Base-by-base conservation (phyloP, 1,139 yeast species). In the Magnusiomyces tetraspermus region DNA sequence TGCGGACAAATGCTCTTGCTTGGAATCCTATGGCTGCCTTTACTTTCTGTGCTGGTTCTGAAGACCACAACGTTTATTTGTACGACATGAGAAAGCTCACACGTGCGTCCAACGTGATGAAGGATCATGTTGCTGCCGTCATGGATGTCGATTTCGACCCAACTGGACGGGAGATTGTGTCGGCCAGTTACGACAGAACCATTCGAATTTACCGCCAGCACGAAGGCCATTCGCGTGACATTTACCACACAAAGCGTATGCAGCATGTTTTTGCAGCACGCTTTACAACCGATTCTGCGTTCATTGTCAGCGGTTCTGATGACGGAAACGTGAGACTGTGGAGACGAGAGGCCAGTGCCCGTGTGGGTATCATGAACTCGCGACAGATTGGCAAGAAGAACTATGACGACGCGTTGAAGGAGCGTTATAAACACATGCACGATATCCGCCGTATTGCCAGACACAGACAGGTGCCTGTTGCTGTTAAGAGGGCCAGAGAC, bases 21-120 rank as follows among this genome's bases (percentile, higher is more conserved):
- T 94, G 97, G 97, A 92, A 94, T 69, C 99, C 99, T 3, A 87
- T 92, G 85, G 97, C 92, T 69, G 96, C 98, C 1, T 92, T 81
- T 71, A 82, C 85, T 64, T 90, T 94, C 71, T 97, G 92, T 21
- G 80, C 87, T 50, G 98, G 89, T 1, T 81, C 81, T 64, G 99
- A 94, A 71, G 98, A 94, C 71, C 97, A 92, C 69, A 94, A 94
- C 66, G 83, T 85, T 11, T 94, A 94, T 67, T 77, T 85, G 54
- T 94, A 96, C 80, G 99, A 94, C 70, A 92, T 94, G 97, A 78
- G 99, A 65, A 86, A 89, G 64, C 75, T 94, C 77, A 75, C 75
- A 47, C 76, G 85, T 53, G 83, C 97, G 0, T 66, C 83, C 48
- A 90, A 89, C 61, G 88, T 92, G 17, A 88, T 79, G 70, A 90